Evolutionary conservation across 352 stramenopile genomes (phyloP).

Genomic region (Phytophthora pluvialis): DNA sequence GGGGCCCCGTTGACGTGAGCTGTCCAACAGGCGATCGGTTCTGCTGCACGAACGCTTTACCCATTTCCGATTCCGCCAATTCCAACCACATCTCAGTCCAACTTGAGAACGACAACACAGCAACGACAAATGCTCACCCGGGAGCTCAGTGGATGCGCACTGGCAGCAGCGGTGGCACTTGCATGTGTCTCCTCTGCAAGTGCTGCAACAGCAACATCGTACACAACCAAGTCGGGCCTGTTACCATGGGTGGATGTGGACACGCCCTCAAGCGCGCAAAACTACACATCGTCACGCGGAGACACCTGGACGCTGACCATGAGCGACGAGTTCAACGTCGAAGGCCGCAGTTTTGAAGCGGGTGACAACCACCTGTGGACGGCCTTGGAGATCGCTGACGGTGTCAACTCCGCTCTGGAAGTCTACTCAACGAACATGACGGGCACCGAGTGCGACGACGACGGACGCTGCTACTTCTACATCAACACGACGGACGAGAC

Average conservation of each 20-base stretch:
- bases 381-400: conserved; percentile 65
- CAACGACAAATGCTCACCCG: conserved; percentile 10
- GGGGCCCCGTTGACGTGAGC: neutral
- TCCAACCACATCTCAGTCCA: neutral
- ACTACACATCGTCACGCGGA: conserved; percentile 51
- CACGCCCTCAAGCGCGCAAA: conserved; percentile 43
- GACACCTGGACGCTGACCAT: conserved; percentile 74
- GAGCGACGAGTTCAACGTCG: conserved; percentile 76
- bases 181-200: neutral
- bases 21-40: conserved; percentile 18
- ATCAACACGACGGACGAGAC: conserved; percentile 57
- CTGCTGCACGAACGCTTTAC: neutral
- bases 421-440: conserved; percentile 71
- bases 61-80: conserved; percentile 19
- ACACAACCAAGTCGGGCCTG: conserved; percentile 55
- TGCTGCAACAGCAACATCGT: conserved; percentile 22
- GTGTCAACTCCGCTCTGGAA: conserved; percentile 66
- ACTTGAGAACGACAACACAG: neutral
- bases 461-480: conserved; percentile 62
- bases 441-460: conserved; percentile 54
- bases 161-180: neutral
- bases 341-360: conserved; percentile 85
- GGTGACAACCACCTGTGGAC: conserved; percentile 96
- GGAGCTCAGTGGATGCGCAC: neutral
- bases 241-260: conserved; percentile 57